Base-by-base conservation (phyloP, 306 rosid species). In the Spatholobus suberectus region DNA sequence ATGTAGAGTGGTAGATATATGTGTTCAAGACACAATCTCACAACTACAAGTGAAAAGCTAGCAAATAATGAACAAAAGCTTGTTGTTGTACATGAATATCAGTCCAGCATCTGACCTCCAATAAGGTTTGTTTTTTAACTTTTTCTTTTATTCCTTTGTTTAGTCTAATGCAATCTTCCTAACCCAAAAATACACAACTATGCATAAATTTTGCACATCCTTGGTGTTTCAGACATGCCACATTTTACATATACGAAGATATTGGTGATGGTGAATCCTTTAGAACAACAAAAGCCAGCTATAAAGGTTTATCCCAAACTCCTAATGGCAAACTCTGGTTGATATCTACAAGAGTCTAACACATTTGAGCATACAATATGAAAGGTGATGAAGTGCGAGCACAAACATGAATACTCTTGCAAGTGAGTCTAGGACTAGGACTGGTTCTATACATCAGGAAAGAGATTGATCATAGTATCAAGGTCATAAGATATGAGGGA, bases 11-110 rank as follows among this genome's bases (percentile, higher is more conserved):
- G 34, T 66, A 61, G 10, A 77, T 34, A 76, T 29, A 65, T 6
- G n/a, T 18, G 13, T n/a, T 20, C 46, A 20, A 29, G 27, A 32
- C 34, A 73, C 59, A 57, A 62, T 34, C 8, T 70, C 35, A 54
- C 14, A 73, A 51, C n/a, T 32, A 51, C 13, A 74, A 34, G 12
- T 0, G 21, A 32, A 74, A 74, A 73, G 49, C 78, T 20, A 35
- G 78, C 66, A 73, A 52, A 44, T 41, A 32, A 34, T 34, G 66
- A 23, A 24, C 23, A 32, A 73, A 73, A 73, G 47, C 62, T 52
- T 23, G 6, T 29, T 20, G 34, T 6, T 74, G 49, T 5, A 51
- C 12, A 51, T 32, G 34, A 11, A 8, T 32, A 52, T 18, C 47
- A 74, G 51, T 54, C 35, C 46, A 74, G 54, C 78, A 34, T 34